These are phyloP conservation scores for Areca catechu DNA, from an alignment of 176 grass and related monocot species.

Conservation along the genomic window DNA sequence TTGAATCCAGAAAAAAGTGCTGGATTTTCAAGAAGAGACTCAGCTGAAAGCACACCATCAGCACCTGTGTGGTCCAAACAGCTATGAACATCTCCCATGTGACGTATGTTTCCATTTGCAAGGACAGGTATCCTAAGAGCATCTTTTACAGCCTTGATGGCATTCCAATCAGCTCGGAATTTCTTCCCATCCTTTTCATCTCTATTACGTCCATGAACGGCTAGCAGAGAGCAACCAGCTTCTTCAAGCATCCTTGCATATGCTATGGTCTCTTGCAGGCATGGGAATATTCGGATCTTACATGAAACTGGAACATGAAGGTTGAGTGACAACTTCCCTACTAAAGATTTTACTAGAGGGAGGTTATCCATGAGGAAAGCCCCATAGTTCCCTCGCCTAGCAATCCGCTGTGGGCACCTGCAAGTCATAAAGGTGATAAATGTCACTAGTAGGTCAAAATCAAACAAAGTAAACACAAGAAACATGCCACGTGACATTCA, in stretches of 20 bases:
- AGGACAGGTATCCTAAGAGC: slow-evolving; percentile 73
- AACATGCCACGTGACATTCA: too few relatives aligned
- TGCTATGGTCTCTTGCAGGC: slow-evolving; percentile 60
- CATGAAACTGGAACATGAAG: slow-evolving; percentile 80
- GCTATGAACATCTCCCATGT: slow-evolving; percentile 59
- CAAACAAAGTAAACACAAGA: too few relatives aligned
- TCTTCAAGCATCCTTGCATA: slow-evolving; percentile 99
- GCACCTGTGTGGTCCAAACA: slow-evolving; percentile 76
- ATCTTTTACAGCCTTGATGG: slow-evolving; percentile 82
- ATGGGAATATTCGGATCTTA: slow-evolving; percentile 82
- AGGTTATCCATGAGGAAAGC: slow-evolving; percentile 99
- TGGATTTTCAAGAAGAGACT: slow-evolving; percentile 87
- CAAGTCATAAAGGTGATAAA: slow-evolving; percentile 7
- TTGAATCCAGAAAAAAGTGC: slow-evolving; percentile 78
- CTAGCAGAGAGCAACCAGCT: slow-evolving; percentile 76
- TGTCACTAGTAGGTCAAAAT: too few relatives aligned
- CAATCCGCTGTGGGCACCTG: slow-evolving; percentile 93
- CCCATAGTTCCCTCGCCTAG: slow-evolving; percentile 83
- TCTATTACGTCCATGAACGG: slow-evolving; percentile 90
- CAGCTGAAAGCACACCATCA: slow-evolving; percentile 94
- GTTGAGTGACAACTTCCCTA: slow-evolving; percentile 59
- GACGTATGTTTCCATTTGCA: slow-evolving; percentile 93
- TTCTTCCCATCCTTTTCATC: slow-evolving; percentile 91
- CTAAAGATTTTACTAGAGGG: slow-evolving; percentile 68
- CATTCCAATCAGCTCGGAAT: slow-evolving; percentile 81